Evolutionary conservation across 83 land plant species (phyloP), one percentile per base, ranked within the genome.

Genomic region (Isoetes engelmannii): DNA sequence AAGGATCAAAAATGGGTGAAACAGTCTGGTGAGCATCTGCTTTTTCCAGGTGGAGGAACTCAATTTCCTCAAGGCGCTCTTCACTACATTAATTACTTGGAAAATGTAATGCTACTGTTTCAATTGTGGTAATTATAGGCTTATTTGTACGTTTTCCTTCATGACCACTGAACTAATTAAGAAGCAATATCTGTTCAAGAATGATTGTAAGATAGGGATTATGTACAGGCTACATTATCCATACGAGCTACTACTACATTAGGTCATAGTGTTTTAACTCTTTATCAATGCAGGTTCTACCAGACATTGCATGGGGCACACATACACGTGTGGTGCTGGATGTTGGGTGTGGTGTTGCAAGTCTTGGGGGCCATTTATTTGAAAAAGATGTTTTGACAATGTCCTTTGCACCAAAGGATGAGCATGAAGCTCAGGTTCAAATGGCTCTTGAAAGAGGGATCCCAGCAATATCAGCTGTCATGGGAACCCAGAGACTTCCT

Each of bases 291-390:
- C 77, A 88, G 92, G 78, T 80, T 78, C 82, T 80, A 48, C 92
- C 92, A 28, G 87, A 86, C 54, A 84, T 88, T 69, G 89, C 84
- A 49, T 88, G 89, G 89, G 92, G 92, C 15, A 88, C 84, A 73
- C 82, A 81, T 49, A 86, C 85, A 5, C 83, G 84, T 47, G 62
- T 86, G 3, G 80, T 88, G 13, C 74, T 88, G 69, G 92, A 88
- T 63, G 83, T 88, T 55, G 90, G 92, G 17, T 80, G 84, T 44
- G 61, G 72, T 44, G 85, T 80, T 72, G 69, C 86, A 37, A 80
- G 84, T 72, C 80, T 88, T 70, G 79, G 66, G 6, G 83, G 77
- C 13, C 65, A 73, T 71, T 81, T 88, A 8, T 75, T 80, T 73
- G 85, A 82, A 15, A 86, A 80, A 68, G 81, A 70, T 10, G 92